Conservation (phyloP, 176 grass and related monocot species). For the Leersia perrieri region DNA sequence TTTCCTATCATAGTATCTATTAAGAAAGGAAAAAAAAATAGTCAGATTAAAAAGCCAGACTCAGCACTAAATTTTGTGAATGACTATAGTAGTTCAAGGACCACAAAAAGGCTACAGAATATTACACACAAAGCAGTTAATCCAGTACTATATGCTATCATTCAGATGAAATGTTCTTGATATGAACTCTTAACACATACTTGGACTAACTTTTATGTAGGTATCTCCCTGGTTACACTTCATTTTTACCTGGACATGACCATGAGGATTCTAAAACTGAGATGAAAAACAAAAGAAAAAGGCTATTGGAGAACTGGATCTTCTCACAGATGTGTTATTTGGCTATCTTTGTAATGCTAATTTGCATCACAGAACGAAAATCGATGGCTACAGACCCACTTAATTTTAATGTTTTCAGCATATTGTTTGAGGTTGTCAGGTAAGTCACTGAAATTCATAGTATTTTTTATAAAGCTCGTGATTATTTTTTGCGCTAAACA, state of each 20-base stretch:
- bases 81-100: neutral
- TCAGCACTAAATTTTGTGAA: neutral
- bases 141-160: neutral
- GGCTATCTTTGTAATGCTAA: conserved; percentile 50
- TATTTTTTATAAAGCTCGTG: neutral
- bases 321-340: conserved; percentile 71
- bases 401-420: conserved; percentile 81
- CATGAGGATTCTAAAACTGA: neutral
- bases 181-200: neutral
- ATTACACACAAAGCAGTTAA: neutral
- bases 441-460: conserved; percentile 25
- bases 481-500: neutral
- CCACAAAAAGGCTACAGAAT: neutral
- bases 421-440: conserved; percentile 78
- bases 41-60: neutral
- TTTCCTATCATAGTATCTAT: neutral
- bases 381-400: conserved; percentile 48
- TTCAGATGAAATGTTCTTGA: neutral
- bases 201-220: conserved; percentile 29
- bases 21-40: neutral
- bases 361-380: conserved; percentile 61
- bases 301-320: conserved; percentile 44
- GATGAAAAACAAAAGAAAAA: conserved; percentile 41
- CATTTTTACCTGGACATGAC: conserved; percentile 33
- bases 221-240: conserved; percentile 66